Evolutionary conservation across 2,329 filamentous ascomycete genomes (phyloP).

Genomic region (Colletotrichum chrysophilum): DNA sequence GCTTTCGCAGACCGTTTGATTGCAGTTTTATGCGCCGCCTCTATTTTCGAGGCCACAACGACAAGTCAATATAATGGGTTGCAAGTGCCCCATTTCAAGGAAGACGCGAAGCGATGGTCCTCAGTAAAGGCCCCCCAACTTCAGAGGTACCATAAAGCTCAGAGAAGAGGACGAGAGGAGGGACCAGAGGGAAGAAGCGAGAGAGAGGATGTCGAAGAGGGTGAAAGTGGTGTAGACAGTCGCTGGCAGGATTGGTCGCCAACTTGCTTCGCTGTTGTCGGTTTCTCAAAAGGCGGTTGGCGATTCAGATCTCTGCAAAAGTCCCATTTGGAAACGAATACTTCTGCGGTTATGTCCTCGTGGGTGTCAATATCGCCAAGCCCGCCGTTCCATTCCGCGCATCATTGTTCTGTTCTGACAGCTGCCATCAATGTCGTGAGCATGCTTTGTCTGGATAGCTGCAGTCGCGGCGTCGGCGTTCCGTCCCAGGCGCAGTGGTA

Average conservation of each 20-base stretch:
- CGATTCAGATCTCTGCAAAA: not conserved
- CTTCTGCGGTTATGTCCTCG: not conserved
- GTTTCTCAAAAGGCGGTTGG: not conserved
- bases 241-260: not conserved
- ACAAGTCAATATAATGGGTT: not conserved
- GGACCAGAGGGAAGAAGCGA: not conserved
- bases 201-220: not conserved
- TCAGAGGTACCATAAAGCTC: not conserved
- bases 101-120: not conserved
- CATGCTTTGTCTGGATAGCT: not conserved
- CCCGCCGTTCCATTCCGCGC: not conserved
- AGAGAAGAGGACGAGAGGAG: not conserved
- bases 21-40: not conserved
- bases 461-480: not conserved
- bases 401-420: not conserved
- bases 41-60: not conserved
- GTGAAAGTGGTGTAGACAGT: not conserved
- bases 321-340: not conserved
- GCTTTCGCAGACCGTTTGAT: not conserved
- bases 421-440: not conserved
- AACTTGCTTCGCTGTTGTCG: not conserved
- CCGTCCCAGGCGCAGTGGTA: not conserved
- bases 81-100: not conserved
- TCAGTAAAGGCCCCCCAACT: not conserved
- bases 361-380: not conserved